Conservation (phyloP, 192 early-diverging fungal species). For the Linnemannia schmuckeri region DNA sequence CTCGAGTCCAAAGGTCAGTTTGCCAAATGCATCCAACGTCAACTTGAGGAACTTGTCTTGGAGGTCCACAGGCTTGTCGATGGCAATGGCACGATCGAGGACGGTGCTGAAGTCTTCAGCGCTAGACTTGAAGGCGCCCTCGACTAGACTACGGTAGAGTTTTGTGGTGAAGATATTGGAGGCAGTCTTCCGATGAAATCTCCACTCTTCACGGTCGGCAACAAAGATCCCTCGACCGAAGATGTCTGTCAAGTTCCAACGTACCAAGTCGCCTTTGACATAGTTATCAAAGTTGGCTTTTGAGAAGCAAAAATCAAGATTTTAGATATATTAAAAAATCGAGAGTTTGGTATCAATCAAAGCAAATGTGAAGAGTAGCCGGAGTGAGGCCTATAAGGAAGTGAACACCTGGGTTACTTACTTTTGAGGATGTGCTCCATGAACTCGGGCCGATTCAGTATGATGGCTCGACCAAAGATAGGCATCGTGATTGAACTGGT, state of each 20-base stretch:
- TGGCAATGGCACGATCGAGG: background rate
- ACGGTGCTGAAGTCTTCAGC: constrained; percentile 9
- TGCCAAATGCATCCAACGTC: constrained; percentile 55
- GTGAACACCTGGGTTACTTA: background rate
- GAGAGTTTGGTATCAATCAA: too few species aligned
- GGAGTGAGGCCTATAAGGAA: too few species aligned
- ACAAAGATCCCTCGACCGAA: constrained; percentile 69
- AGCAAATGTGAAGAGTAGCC: too few species aligned
- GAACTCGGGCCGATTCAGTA: constrained; percentile 40
- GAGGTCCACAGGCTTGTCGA: constrained; percentile 47
- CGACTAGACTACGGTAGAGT: constrained; percentile 19
- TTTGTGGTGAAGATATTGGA: constrained; percentile 40
- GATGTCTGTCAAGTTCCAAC: constrained; percentile 34
- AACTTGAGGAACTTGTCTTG: constrained; percentile 55
- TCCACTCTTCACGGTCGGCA: constrained; percentile 63
- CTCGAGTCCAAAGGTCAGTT: constrained; percentile 39
- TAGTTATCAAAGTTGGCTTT: constrained; percentile 41
- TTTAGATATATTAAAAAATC: background rate
- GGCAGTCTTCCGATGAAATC: constrained; percentile 61
- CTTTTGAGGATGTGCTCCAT: constrained; percentile 51
- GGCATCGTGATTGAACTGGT: constrained; percentile 32
- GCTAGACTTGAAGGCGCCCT: constrained; percentile 18
- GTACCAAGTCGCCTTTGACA: constrained; percentile 31
- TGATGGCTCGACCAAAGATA: constrained; percentile 27
- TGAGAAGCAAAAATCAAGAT: too few species aligned